A percentile compares a stretch with the other conserved stretches of the same genome.
Evolutionary conservation across 2,329 filamentous ascomycete species (phyloP).

Genomic region (Ilyonectria destructans): DNA sequence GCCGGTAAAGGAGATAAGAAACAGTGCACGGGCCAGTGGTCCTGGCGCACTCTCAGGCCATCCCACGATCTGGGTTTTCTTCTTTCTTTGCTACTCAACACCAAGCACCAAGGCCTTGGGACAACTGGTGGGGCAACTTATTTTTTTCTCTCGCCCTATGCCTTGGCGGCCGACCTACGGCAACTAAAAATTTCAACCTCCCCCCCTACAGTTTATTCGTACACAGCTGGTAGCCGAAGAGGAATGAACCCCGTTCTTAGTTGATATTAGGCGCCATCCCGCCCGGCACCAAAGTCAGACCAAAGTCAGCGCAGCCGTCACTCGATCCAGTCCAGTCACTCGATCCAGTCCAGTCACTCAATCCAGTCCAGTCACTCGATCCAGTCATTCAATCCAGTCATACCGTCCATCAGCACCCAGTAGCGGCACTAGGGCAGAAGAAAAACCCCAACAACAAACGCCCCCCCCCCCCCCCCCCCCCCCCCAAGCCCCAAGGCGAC

Average conservation of each 20-base stretch:
- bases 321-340: not conserved
- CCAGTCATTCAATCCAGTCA: not conserved
- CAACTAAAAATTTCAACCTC: slow-evolving; percentile 19
- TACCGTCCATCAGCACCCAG: too few relatives aligned
- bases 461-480: not conserved
- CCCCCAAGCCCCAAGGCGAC: not conserved
- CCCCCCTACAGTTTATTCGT: not conserved
- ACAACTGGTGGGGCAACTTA: slow-evolving; percentile 31
- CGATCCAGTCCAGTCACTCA: too few relatives aligned
- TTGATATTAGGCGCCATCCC: not conserved
- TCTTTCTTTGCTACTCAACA: slow-evolving; percentile 17
- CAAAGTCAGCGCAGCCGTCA: not conserved
- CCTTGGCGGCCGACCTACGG: slow-evolving; percentile 29
- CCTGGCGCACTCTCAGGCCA: slow-evolving; percentile 37
- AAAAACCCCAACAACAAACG: not conserved
- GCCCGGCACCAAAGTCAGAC: not conserved
- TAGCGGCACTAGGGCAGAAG: too few relatives aligned
- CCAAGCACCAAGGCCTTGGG: slow-evolving; percentile 18
- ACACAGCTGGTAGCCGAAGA: not conserved
- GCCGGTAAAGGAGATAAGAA: slow-evolving; percentile 38
- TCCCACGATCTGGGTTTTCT: slow-evolving; percentile 25
- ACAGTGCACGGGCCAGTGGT: slow-evolving; percentile 37
- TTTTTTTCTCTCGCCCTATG: not conserved
- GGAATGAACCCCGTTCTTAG: not conserved
- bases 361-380: not conserved